Percentiles rank a stretch among this genome's conserved stretches.
Conservation (phyloP, 345 rosid species). For the Salix udensis region DNA sequence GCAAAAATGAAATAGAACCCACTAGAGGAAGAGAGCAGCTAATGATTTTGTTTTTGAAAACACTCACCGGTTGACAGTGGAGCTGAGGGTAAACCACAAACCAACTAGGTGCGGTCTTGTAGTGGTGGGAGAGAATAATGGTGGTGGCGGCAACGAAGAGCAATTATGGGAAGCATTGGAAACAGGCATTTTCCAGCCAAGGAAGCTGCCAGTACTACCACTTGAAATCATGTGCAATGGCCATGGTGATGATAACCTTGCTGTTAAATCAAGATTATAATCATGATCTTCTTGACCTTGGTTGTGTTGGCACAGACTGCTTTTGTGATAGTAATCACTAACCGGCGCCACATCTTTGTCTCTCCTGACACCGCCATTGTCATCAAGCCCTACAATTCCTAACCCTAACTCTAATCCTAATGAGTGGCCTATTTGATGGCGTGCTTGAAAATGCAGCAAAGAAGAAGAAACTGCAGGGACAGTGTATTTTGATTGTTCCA, state of each 20-base stretch:
- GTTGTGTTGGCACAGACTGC: not conserved
- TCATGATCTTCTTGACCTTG: constrained; percentile 3
- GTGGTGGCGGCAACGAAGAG: constrained; percentile 7
- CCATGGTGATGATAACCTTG: constrained; percentile 7
- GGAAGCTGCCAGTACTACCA: no score
- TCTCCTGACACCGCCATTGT: not conserved
- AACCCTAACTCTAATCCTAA: constrained; percentile 14
- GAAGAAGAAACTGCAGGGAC: not conserved
- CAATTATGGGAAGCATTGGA: no score
- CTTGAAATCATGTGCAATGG: no score
- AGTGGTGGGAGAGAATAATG: constrained; percentile 10
- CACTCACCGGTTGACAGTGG: constrained; percentile 32
- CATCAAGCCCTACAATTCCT: constrained; percentile 5
- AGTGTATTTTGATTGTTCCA: no score
- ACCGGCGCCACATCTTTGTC: not conserved
- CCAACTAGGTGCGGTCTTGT: constrained; percentile 27
- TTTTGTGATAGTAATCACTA: constrained; percentile 7
- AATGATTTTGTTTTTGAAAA: constrained; percentile 10
- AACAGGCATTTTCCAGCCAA: no score
- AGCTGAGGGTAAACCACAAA: constrained; percentile 36
- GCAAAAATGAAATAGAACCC: no score
- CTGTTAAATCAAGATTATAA: constrained; percentile 2
- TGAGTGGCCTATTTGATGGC: constrained; percentile 12
- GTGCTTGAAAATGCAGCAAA: not conserved
- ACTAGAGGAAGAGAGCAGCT: not conserved